A percentile compares a stretch with the other conserved stretches of the same genome.
phyloP scores from a whole-genome alignment of 2,329 filamentous ascomycete species.

The Apiospora phragmitis region DNA sequence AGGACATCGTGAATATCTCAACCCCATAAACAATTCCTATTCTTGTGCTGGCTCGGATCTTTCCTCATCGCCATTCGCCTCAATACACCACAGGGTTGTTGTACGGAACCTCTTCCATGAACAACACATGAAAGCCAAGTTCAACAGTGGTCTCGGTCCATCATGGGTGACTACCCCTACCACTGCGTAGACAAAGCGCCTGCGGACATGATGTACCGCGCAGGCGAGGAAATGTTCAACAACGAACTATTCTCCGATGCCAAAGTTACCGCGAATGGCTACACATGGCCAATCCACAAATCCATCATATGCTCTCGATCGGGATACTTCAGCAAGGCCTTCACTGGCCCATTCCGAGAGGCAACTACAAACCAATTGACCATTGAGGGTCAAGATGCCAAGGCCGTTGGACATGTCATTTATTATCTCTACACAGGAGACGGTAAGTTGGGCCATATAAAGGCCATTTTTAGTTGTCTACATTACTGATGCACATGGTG shows the following conservation, averaged over 20 bases:
- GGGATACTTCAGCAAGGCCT: slow-evolving; percentile 14
- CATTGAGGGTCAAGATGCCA: not conserved
- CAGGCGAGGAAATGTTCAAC: not conserved
- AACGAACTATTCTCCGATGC: slow-evolving; percentile 14
- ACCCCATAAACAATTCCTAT: too few relatives aligned
- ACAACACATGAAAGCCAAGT: not conserved
- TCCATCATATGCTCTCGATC: slow-evolving; percentile 14
- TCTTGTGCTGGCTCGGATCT: not conserved
- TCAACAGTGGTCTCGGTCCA: not conserved
- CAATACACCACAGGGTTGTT: not conserved
- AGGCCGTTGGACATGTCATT: not conserved
- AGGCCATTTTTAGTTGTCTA: too few relatives aligned
- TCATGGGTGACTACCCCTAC: not conserved
- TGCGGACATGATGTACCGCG: not conserved
- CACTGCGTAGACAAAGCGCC: not conserved
- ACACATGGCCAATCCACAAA: slow-evolving; percentile 18
- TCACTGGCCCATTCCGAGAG: slow-evolving; percentile 9
- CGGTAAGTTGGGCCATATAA: not conserved
- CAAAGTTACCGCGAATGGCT: slow-evolving; percentile 10
- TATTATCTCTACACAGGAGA: not conserved
- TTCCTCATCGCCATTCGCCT: not conserved
- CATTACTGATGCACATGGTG: not conserved
- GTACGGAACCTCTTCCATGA: not conserved
- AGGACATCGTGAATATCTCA: too few relatives aligned
- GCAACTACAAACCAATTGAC: not conserved